Percentiles rank a stretch among this genome's conserved stretches.
phyloP scores from a whole-genome alignment of 345 rosid species.

The Xanthoceras sorbifolium region DNA sequence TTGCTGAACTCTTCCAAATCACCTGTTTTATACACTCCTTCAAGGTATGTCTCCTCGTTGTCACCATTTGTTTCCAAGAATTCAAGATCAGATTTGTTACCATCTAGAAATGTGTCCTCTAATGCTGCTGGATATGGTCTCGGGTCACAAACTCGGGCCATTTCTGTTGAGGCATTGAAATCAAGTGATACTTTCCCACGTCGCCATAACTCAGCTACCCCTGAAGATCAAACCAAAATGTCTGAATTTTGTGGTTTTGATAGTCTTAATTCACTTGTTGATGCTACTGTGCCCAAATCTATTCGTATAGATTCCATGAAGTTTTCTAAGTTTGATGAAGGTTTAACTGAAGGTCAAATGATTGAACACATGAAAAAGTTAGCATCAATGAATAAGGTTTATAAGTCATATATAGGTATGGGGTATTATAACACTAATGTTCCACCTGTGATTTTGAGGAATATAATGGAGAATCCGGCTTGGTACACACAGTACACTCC shows the following conservation, averaged over 20 bases:
- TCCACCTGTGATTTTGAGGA: slow-evolving; percentile 92
- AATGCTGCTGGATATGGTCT: slow-evolving; percentile 33
- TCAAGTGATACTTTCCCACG: slow-evolving; percentile 84
- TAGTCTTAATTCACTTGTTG: slow-evolving; percentile 65
- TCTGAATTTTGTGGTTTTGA: slow-evolving; percentile 71
- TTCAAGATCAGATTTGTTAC: slow-evolving; percentile 35
- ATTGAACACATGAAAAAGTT: slow-evolving; percentile 67
- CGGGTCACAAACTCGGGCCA: slow-evolving; percentile 58
- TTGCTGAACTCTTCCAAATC: slow-evolving; percentile 33
- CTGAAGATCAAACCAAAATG: slow-evolving; percentile 83
- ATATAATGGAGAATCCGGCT: slow-evolving; percentile 94
- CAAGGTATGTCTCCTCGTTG: slow-evolving; percentile 78
- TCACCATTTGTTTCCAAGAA: slow-evolving; percentile 48
- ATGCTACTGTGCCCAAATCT: slow-evolving; percentile 97
- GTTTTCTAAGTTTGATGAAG: slow-evolving; percentile 82
- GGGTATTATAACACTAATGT: slow-evolving; percentile 88
- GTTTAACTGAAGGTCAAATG: slow-evolving; percentile 91
- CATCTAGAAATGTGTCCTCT: slow-evolving; percentile 21
- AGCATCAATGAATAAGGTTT: slow-evolving; percentile 82
- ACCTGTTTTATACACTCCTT: slow-evolving; percentile 48
- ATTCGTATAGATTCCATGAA: slow-evolving; percentile 83
- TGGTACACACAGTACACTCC: slow-evolving; percentile 99
- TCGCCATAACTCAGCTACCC: slow-evolving; percentile 93
- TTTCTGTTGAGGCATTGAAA: slow-evolving; percentile 75
- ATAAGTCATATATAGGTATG: slow-evolving; percentile 91